Evolutionary conservation across 371 early-diverging fungal genomes (phyloP).

Genomic region (Coemansia sp.): DNA sequence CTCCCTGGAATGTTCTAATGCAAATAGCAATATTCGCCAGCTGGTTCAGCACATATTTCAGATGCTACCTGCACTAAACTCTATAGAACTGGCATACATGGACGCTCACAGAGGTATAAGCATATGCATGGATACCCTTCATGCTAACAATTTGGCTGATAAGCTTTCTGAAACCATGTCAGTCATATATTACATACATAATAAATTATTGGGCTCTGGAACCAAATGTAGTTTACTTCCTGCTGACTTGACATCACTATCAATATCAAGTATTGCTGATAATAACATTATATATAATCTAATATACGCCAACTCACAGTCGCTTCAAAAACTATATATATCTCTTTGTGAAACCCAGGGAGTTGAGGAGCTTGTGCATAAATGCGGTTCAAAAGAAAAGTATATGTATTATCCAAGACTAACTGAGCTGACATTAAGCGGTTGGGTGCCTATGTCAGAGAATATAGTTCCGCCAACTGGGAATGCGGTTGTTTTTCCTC

Average conservation of each 20-base stretch:
- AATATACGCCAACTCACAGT: background rate
- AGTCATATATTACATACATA: too few relatives aligned
- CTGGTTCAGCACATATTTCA: too few relatives aligned
- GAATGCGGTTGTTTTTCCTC: background rate
- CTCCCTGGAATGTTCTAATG: too few relatives aligned
- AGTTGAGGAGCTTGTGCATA: background rate
- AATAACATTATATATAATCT: background rate
- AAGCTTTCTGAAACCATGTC: too few relatives aligned
- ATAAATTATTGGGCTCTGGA: too few relatives aligned
- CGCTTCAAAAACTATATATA: background rate
- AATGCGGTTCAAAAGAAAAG: background rate
- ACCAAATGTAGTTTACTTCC: too few relatives aligned
- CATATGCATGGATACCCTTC: too few relatives aligned
- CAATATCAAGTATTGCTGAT: background rate
- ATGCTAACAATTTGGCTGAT: too few relatives aligned
- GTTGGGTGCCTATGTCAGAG: background rate
- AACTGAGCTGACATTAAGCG: background rate
- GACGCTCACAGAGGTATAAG: too few relatives aligned
- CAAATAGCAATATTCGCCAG: too few relatives aligned
- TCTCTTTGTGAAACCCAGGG: background rate
- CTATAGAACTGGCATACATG: too few relatives aligned
- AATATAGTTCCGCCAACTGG: background rate
- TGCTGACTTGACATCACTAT: background rate
- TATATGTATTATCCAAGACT: background rate
- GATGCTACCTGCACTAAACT: too few relatives aligned